phyloP scores from a whole-genome alignment of 768 basidiomycete species.

The Serendipita sp. region DNA sequence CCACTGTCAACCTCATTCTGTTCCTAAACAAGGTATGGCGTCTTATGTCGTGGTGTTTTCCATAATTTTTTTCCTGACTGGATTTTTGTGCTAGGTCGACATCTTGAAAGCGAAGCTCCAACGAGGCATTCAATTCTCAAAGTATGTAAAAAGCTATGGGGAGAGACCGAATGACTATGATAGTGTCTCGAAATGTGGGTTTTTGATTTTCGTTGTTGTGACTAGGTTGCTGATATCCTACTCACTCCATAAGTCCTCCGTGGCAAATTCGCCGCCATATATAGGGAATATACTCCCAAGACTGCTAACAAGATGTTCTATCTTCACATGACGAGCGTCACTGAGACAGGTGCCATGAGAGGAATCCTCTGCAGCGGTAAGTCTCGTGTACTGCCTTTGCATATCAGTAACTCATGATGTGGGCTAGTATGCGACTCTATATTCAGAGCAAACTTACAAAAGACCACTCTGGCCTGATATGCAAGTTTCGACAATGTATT shows the following conservation, averaged over 20 bases:
- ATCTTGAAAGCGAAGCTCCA: conserved; percentile 49
- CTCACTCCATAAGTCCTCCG: conserved; percentile 38
- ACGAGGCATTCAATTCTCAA: conserved; percentile 43
- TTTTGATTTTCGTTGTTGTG: not conserved
- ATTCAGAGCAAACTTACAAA: not conserved
- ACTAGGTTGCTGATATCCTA: not conserved
- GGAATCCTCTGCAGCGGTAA: not conserved
- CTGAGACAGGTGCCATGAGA: not conserved
- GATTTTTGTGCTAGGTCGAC: conserved; percentile 25
- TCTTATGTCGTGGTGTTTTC: conserved; percentile 10
- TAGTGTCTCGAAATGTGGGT: conserved; percentile 45
- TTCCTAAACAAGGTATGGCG: conserved; percentile 66
- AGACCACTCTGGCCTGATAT: not conserved
- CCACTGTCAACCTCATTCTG: conserved; percentile 53
- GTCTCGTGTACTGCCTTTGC: not conserved
- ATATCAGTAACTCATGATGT: not conserved
- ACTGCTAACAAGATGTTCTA: not conserved
- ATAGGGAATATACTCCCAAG: conserved; percentile 50
- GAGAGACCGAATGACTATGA: conserved; percentile 54
- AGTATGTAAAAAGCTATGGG: conserved; percentile 57
- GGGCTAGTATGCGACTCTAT: not conserved
- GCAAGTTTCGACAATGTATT: not conserved
- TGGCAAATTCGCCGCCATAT: conserved; percentile 52
- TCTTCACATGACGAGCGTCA: not conserved
- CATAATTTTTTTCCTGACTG: not conserved